These are phyloP conservation scores for Mariannaea elegans DNA, from an alignment of 2,329 filamentous ascomycete species.

Conservation along the genomic window DNA sequence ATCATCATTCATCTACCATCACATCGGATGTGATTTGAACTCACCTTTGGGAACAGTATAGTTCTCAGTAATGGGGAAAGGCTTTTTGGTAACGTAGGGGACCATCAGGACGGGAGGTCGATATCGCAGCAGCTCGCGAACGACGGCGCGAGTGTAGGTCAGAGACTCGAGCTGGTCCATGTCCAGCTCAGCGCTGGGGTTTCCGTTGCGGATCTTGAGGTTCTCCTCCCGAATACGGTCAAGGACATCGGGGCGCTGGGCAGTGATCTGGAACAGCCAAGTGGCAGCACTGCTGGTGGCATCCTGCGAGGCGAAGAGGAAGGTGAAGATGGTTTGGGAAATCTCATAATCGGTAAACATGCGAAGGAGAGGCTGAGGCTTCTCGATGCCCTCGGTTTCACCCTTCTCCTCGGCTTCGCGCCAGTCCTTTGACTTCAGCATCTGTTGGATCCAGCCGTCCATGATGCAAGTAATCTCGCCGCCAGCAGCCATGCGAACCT, in stretches of 20 bases:
- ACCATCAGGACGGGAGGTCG: conserved; percentile 97
- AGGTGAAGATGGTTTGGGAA: conserved; percentile 91
- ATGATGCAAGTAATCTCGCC: conserved; percentile 91
- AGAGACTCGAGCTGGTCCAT: conserved; percentile 91
- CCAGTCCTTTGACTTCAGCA: conserved; percentile 86
- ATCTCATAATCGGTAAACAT: conserved; percentile 93
- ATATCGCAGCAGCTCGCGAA: conserved; percentile 91
- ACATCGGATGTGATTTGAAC: conserved; percentile 27
- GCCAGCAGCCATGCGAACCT: conserved; percentile 88
- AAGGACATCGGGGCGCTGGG: conserved; percentile 91
- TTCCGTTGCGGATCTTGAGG: conserved; percentile 76
- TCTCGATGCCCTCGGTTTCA: conserved; percentile 74
- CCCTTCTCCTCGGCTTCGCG: conserved; percentile 80
- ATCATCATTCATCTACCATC: background rate
- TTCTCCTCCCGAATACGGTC: conserved; percentile 94
- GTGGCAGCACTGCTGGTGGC: conserved; percentile 93
- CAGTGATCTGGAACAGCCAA: conserved; percentile 94
- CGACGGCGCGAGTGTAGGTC: conserved; percentile 89
- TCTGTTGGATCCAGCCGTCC: conserved; percentile 91
- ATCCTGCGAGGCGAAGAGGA: conserved; percentile 97
- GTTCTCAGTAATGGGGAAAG: conserved; percentile 85
- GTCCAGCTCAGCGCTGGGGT: conserved; percentile 73
- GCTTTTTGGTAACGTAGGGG: conserved; percentile 92
- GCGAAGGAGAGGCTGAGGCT: conserved; percentile 84
- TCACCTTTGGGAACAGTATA: conserved; percentile 92